phyloP scores from a whole-genome alignment of 2,329 filamentous ascomycete genomes.

The Aspergillus felis region DNA sequence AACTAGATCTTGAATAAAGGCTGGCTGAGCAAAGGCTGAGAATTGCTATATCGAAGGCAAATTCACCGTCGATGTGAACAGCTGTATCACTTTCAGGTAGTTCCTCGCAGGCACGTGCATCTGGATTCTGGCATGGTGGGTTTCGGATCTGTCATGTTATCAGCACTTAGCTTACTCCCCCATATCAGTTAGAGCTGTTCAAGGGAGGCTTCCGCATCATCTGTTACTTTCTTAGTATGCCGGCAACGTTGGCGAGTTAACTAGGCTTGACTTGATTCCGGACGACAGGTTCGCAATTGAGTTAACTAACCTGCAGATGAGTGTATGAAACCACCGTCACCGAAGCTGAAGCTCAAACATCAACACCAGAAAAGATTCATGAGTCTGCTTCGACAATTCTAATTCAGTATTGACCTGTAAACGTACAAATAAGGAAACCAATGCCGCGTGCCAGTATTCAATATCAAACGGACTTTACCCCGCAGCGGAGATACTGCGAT shows the following conservation, averaged over 20 bases:
- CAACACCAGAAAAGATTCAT: neutral
- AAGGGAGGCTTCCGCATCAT: neutral
- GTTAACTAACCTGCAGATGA: neutral
- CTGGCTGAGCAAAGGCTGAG: neutral
- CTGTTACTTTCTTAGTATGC: neutral
- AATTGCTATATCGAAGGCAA: neutral
- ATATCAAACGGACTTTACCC: slow-evolving; percentile 5
- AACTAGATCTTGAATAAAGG: neutral
- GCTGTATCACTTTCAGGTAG: neutral
- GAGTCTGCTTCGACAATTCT: neutral
- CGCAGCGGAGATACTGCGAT: slow-evolving; percentile 13
- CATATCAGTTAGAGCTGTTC: neutral
- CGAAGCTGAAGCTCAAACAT: neutral
- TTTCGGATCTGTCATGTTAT: neutral
- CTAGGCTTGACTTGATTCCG: neutral
- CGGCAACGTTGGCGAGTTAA: neutral
- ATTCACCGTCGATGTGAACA: neutral
- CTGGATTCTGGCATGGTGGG: too few species aligned
- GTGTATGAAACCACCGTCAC: neutral
- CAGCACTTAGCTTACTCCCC: neutral
- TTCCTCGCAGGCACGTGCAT: neutral
- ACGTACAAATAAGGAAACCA: neutral
- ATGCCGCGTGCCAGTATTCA: neutral
- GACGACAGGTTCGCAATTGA: neutral
- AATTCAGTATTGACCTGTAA: neutral